Base-by-base conservation (phyloP, 2,329 filamentous ascomycete species). In the Tothia fuscella region DNA sequence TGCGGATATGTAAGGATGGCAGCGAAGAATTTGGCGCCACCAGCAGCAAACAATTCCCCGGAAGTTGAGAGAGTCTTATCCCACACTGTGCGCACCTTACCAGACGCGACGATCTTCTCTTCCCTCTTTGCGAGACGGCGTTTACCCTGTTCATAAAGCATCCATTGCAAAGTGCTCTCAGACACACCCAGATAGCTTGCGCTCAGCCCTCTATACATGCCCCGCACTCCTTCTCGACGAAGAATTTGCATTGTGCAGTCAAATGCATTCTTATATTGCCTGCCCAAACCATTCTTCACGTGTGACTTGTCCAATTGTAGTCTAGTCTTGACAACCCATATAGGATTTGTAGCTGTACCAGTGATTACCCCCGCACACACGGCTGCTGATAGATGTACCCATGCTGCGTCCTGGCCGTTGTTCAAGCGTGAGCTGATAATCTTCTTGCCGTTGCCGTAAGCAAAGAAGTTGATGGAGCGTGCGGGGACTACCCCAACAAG, bases 301-400 rank as follows among this genome's bases (percentile, higher is more conserved):
- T 78, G 74, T 56, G 83, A 84, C 66, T 88, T 93, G 66, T 96
- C 88, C 25, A 96, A 74, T 63, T 96, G 88, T 51, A 96, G 60
- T 24, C 88, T 72, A 30, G 88, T 96, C 71, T 96, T 96, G 56
- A 96, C 78, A 48, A 96, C 74, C 88, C 88, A 96, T 55, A 96
- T 94, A 2, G 88, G 88, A 61, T 95, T 95, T 28, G 88, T 96
- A 17, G 82, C 84, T 1, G 89, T 95, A 35, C 84, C 84, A 0
- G 89, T 95, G 5, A 80, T 79, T 32, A 95, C 74, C 2, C 88
- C 88, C 1, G 88, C 87, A 13, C 73, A 70, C 1, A 82, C 76
- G 4, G 83, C 88, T 1, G 86, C 80, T 35, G 74, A 66, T 6
- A 94, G 69, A 58, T 94, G 86, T 9, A 94, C 78, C 70, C 76